Evolutionary conservation across 768 basidiomycete species (phyloP), one percentile per base, ranked within the genome.

Genomic region (Dioszegia hungarica): DNA sequence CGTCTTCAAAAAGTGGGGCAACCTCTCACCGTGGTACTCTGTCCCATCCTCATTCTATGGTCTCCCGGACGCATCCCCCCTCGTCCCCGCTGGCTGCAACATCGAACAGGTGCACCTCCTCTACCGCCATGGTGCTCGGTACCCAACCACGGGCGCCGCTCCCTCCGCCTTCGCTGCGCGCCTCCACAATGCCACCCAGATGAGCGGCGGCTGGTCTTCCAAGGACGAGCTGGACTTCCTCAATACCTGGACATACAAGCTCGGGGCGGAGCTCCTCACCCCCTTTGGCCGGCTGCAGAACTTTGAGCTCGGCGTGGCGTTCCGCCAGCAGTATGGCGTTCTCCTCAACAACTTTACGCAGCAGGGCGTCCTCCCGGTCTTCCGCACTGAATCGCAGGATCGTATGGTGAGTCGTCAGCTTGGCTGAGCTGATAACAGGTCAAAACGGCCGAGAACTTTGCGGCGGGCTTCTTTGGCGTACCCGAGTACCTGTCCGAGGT

Each of bases 311-410:
- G 73, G 73, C 29, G 72, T 71, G 1, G 54, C 54, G 15, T 52
- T 59, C 20, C n/a, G 72, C 28, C 61, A 67, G 48, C 57, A 66
- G 20, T 74, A 73, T 50, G 72, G 71, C 19, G 24, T 57, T 15
- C 59, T 70, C 28, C 54, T 68, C 15, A 73, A 70, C 64, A 70
- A 73, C 58, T 73, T 70, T 48, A 73, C 70, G 25, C 56, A 54
- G 20, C 45, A 55, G 19, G 64, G 60, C 50, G 63, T 73, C 1
- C 61, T 82, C 9, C 82, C 82, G 9, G 81, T 82, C 36, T 83
- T 82, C 76, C 77, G 82, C 20, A 82, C 81, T 0, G 81, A 82
- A 60, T 80, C 79, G 1, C 81, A 82, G 62, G 78, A 81, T 62
- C 78, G 82, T 25, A 83, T 82, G 82, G 72, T 33, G 31, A 33